These are phyloP conservation scores for Fomitopsis pinicola DNA, from an alignment of 1,284 basidiomycete genomes.

Conservation along the genomic window DNA sequence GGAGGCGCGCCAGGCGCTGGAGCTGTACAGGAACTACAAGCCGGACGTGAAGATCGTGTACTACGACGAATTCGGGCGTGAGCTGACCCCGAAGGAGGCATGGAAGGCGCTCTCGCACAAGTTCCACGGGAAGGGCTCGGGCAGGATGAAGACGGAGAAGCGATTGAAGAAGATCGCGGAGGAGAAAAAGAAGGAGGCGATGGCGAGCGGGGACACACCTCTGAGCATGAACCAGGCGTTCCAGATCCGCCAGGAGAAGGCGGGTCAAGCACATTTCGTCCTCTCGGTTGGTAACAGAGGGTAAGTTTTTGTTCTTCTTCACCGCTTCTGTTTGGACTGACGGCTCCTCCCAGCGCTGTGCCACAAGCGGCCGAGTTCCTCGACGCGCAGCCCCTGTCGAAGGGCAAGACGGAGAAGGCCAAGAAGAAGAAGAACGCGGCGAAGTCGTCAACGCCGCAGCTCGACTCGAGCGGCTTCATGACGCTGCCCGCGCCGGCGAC, in stretches of 20 bases:
- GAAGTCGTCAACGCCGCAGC: slow-evolving; percentile 40
- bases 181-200: slow-evolving; percentile 87
- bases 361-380: slow-evolving; percentile 76
- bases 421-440: slow-evolving; percentile 73
- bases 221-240: slow-evolving; percentile 91
- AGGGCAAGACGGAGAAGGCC: slow-evolving; percentile 73
- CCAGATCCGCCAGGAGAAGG: slow-evolving; percentile 85
- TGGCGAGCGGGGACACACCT: slow-evolving; percentile 91
- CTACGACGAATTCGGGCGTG: slow-evolving; percentile 93
- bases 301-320: slow-evolving; percentile 38
- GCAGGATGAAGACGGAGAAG: slow-evolving; percentile 94
- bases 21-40: slow-evolving; percentile 91
- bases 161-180: slow-evolving; percentile 90
- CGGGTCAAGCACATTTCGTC: slow-evolving; percentile 92
- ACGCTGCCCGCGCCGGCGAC: slow-evolving; percentile 56
- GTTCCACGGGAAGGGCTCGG: slow-evolving; percentile 94
- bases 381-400: slow-evolving; percentile 68
- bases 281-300: slow-evolving; percentile 91
- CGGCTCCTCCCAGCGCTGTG: slow-evolving; percentile 52
- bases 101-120: slow-evolving; percentile 95
- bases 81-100: slow-evolving; percentile 90
- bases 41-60: slow-evolving; percentile 97
- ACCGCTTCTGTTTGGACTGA: background rate
- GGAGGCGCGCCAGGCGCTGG: slow-evolving; percentile 81
- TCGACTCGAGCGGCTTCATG: slow-evolving; percentile 62